phyloP scores from a whole-genome alignment of 306 rosid genomes.

The Cucumis melo region DNA sequence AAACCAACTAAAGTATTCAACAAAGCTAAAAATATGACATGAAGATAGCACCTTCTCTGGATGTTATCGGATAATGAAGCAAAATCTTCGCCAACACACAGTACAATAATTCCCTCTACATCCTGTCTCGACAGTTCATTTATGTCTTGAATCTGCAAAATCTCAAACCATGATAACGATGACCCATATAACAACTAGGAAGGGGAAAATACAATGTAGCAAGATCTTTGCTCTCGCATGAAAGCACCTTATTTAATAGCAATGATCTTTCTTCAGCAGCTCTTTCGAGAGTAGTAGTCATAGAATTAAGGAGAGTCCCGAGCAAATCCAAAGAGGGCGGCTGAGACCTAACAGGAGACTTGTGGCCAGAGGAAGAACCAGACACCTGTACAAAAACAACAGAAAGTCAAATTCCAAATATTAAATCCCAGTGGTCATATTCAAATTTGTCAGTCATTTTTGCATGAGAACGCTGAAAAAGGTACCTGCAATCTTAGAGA shows the following conservation, averaged over 20 bases:
- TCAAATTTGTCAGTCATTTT: background rate
- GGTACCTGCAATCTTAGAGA: slow-evolving; percentile 76
- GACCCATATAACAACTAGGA: background rate
- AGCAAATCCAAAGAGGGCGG: slow-evolving; percentile 65
- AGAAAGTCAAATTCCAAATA: background rate
- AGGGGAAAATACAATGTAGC: background rate
- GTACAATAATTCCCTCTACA: slow-evolving; percentile 72
- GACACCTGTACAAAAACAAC: slow-evolving; percentile 33
- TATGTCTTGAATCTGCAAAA: slow-evolving; percentile 66
- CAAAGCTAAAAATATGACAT: background rate
- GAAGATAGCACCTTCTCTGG: slow-evolving; percentile 45
- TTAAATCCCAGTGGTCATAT: background rate
- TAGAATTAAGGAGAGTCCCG: slow-evolving; percentile 50
- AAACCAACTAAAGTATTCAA: background rate
- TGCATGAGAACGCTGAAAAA: background rate
- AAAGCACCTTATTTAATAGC: slow-evolving; percentile 57
- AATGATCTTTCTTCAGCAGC: slow-evolving; percentile 76
- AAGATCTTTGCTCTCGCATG: background rate
- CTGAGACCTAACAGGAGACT: slow-evolving; percentile 40
- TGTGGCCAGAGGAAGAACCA: slow-evolving; percentile 32
- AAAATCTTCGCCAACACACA: slow-evolving; percentile 44
- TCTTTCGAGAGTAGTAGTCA: slow-evolving; percentile 63
- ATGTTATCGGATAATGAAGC: slow-evolving; percentile 69
- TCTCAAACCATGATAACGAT: background rate
- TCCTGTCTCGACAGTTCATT: slow-evolving; percentile 88